Base-by-base conservation (phyloP, 176 grass and related monocot species). In the Raddia guianensis region DNA sequence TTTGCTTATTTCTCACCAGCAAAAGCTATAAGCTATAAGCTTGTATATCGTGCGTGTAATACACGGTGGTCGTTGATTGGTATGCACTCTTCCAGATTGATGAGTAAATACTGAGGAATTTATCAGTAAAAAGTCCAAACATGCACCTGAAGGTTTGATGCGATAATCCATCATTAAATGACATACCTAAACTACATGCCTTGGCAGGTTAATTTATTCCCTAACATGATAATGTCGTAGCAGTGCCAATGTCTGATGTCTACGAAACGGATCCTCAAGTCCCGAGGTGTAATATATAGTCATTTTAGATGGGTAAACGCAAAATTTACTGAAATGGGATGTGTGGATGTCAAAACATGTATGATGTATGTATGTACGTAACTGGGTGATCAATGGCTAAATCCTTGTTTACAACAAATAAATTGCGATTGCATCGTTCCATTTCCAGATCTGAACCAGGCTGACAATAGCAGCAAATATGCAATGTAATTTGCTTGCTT, bases 11-110 rank as follows among this genome's bases (percentile, higher is more conserved):
- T 72, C 19, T 61, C 67, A 74, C 61, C 72, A 73, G 88, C 83
- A 74, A 82, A 77, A 61, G 88, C 67, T 82, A 27, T 60, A 77
- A 61, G 88, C 67, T 82, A 27, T 60, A 77, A 77, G 82, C 35
- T 47, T 89, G 68, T 82, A 90, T 86, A 86, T 68, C 77, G 77
- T 14, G 82, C 4, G 45, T 82, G 57, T 78, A 72, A 89, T 72
- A 59, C 68, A 60, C 19, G 44, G 4, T 51, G 60, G 42, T 47
- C 14, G 57, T 80, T 81, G 65, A 15, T 81, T 68, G 68, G 3
- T 56, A 73, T 44, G 8, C 14, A 78, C 82, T 12, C 44, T 66
- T 82, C 6, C 49, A 72, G 77, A 66, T 89, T 77, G 66, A 43
- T 62, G 80, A 61, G 77, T 44, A 19, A 42, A 66, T 43, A 15